Conservation (phyloP, 2,329 filamentous ascomycete species). For the Colletotrichum acutatum region DNA sequence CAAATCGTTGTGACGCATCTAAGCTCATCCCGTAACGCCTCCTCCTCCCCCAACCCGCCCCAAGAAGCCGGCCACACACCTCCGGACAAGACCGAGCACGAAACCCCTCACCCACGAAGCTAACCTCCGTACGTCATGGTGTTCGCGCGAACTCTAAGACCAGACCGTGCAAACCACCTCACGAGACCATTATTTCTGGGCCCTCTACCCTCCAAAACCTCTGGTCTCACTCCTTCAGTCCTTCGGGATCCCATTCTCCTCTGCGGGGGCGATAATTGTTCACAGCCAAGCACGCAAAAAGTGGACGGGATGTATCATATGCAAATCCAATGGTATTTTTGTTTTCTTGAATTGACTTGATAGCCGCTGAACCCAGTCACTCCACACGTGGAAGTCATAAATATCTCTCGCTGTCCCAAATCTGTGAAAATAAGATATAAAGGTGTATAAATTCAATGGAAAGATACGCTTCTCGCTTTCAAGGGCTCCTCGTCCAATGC, state of each 20-base stretch:
- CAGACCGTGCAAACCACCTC: constrained; percentile 4
- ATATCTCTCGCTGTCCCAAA: background rate
- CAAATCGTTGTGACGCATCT: no score
- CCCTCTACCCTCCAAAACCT: background rate
- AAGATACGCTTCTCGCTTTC: constrained; percentile 21
- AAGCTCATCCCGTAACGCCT: background rate
- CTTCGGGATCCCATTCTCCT: background rate
- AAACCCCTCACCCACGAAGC: background rate
- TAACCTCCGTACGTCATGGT: constrained; percentile 4
- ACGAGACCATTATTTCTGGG: constrained; percentile 14
- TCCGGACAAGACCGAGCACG: background rate
- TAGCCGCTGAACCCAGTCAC: background rate
- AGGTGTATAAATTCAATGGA: background rate
- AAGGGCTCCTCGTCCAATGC: constrained; percentile 18
- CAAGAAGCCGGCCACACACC: background rate
- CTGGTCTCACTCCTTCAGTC: background rate
- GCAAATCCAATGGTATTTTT: background rate
- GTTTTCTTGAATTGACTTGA: background rate
- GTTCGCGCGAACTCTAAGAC: constrained; percentile 7
- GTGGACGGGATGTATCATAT: background rate
- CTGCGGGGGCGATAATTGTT: background rate
- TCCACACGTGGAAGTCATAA: background rate
- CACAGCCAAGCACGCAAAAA: background rate
- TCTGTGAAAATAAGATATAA: background rate
- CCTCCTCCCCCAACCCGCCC: no score